phyloP scores from a whole-genome alignment of 768 basidiomycete genomes.

The Trametes elegans region DNA sequence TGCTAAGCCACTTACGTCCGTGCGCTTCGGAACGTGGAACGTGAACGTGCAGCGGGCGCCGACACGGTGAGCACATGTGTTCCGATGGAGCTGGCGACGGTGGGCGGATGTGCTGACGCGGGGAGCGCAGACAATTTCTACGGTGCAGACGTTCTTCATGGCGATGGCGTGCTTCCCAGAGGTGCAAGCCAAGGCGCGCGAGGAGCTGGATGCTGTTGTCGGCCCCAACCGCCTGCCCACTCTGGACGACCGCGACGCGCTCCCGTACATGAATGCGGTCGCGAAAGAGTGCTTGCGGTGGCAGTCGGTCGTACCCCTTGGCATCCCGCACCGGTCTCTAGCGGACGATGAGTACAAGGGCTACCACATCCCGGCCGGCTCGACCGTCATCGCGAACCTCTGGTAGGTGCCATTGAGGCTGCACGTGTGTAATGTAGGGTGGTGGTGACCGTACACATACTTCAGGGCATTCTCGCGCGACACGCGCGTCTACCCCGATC shows the following conservation, averaged over 20 bases:
- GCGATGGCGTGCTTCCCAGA: conserved; percentile 20
- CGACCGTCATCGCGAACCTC: conserved; percentile 10
- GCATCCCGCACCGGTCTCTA: conserved; percentile 13
- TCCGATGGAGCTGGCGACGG: no score
- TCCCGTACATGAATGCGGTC: conserved; percentile 29
- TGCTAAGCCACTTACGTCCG: background rate
- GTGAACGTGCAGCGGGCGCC: conserved; percentile 22
- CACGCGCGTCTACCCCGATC: conserved; percentile 8
- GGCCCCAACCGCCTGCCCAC: conserved; percentile 24
- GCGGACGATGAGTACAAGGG: conserved; percentile 20
- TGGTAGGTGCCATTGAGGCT: background rate
- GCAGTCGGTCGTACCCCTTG: conserved; percentile 21
- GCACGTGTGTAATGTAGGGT: background rate
- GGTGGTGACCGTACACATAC: background rate
- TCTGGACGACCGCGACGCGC: conserved; percentile 21
- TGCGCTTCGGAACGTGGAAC: no score
- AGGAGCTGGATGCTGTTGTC: conserved; percentile 19
- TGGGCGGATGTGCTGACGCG: background rate
- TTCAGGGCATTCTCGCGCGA: conserved; percentile 16
- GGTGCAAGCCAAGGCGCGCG: conserved; percentile 20
- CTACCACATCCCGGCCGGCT: conserved; percentile 17
- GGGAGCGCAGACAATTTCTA: conserved; percentile 20
- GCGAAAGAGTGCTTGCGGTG: conserved; percentile 28
- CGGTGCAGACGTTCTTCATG: conserved; percentile 20
- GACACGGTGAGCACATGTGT: conserved; percentile 15